phyloP scores from a whole-genome alignment of 2,329 filamentous ascomycete species.

The Boeremia exigua region DNA sequence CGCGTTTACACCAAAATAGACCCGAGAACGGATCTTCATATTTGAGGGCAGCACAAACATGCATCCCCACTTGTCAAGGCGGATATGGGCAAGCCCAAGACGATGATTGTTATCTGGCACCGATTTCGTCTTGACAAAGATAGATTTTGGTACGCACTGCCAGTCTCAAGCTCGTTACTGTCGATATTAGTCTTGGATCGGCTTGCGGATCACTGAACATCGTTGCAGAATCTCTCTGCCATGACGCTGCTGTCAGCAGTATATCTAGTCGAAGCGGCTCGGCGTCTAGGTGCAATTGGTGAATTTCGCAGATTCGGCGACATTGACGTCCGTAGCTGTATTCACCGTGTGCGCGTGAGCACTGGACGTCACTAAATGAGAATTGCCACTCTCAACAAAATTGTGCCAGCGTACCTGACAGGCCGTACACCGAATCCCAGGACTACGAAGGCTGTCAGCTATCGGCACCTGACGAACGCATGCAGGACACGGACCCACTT shows the following conservation, averaged over 20 bases:
- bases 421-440: background rate
- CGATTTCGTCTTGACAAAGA: no score
- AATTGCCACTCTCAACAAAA: slow-evolving; percentile 12
- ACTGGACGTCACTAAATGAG: background rate
- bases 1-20: no score
- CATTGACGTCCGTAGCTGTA: background rate
- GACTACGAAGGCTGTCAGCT: slow-evolving; percentile 9
- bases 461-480: slow-evolving; percentile 6
- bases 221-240: background rate
- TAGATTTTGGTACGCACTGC: no score
- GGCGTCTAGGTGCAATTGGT: background rate
- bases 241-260: background rate
- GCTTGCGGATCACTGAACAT: background rate
- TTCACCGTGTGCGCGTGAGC: slow-evolving; percentile 7
- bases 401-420: slow-evolving; percentile 3
- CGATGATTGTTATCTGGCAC: no score
- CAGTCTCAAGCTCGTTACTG: no score
- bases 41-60: no score
- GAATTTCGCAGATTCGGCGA: background rate
- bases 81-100: no score
- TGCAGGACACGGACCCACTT: background rate
- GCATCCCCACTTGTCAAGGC: no score
- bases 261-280: background rate
- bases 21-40: no score
- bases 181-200: no score